These are phyloP conservation scores for Myxozyma geophila DNA, from an alignment of 805 yeast genomes.

Conservation along the genomic window DNA sequence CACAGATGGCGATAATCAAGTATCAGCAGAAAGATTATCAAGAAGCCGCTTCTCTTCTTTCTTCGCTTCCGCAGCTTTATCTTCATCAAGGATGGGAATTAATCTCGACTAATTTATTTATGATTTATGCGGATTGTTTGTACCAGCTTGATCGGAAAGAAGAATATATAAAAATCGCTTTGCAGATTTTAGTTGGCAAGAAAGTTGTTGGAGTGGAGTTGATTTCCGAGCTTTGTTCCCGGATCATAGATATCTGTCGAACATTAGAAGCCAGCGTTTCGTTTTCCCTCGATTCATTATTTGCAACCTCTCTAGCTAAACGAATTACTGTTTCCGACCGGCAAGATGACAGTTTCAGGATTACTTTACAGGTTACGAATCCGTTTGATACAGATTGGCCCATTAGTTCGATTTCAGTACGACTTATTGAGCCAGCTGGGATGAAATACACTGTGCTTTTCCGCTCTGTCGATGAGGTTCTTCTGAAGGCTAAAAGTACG, in stretches of 20 bases:
- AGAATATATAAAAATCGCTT: slow-evolving; percentile 38
- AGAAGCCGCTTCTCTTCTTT: slow-evolving; percentile 65
- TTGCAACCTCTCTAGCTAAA: slow-evolving; percentile 5
- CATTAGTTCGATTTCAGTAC: slow-evolving; percentile 14
- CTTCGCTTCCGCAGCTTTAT: slow-evolving; percentile 71
- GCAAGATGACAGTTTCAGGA: slow-evolving; percentile 27
- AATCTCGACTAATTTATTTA: slow-evolving; percentile 68
- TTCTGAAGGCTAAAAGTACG: slow-evolving; percentile 11
- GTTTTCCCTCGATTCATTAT: slow-evolving; percentile 21
- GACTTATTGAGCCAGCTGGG: slow-evolving; percentile 26
- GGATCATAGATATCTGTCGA: slow-evolving; percentile 13
- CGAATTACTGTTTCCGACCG: slow-evolving; percentile 10
- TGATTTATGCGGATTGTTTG: slow-evolving; percentile 71
- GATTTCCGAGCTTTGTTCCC: slow-evolving; percentile 8
- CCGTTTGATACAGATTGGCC: slow-evolving; percentile 25
- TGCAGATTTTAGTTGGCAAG: slow-evolving; percentile 24
- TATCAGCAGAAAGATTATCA: slow-evolving; percentile 61
- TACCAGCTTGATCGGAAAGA: slow-evolving; percentile 38
- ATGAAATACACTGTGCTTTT: slow-evolving; percentile 31
- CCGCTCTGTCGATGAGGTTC: slow-evolving; percentile 14
- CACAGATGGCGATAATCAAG: slow-evolving; percentile 76
- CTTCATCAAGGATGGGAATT: slow-evolving; percentile 72
- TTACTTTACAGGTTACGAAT: slow-evolving; percentile 15
- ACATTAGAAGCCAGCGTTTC: slow-evolving; percentile 4
- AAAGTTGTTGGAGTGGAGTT: neutral